phyloP scores from a whole-genome alignment of 2,329 filamentous ascomycete genomes.

The Aspergillus sp. region DNA sequence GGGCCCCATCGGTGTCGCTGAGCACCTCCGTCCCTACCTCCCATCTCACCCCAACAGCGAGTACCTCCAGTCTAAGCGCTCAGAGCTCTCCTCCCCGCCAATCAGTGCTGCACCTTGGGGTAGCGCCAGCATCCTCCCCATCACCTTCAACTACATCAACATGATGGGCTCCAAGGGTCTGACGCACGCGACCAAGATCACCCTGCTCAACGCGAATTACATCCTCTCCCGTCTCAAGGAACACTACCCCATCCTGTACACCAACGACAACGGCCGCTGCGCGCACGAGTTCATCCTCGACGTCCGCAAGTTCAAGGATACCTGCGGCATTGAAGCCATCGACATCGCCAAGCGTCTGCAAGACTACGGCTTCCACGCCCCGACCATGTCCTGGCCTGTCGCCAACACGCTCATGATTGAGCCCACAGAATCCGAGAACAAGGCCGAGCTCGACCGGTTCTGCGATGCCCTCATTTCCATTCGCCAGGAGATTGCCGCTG shows the following conservation, averaged over 20 bases:
- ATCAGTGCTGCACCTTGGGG: conserved; percentile 85
- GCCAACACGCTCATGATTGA: conserved; percentile 97
- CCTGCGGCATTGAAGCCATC: conserved; percentile 83
- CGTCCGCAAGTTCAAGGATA: conserved; percentile 79
- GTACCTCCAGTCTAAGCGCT: conserved; percentile 45
- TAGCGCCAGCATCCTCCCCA: conserved; percentile 88
- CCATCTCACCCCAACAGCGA: conserved; percentile 70
- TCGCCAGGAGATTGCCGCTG: conserved; percentile 77
- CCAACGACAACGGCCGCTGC: conserved; percentile 83
- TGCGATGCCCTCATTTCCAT: conserved; percentile 88
- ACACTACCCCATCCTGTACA: conserved; percentile 92
- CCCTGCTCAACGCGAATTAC: conserved; percentile 96
- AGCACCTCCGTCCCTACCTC: conserved; percentile 76
- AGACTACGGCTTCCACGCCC: conserved; percentile 96
- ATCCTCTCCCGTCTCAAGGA: conserved; percentile 83
- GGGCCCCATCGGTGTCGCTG: conserved; percentile 88
- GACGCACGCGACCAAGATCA: conserved; percentile 87
- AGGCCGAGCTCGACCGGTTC: conserved; percentile 91
- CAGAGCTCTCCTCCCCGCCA: conserved; percentile 60
- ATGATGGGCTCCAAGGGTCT: conserved; percentile 87
- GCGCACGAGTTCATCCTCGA: conserved; percentile 98
- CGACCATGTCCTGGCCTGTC: conserved; percentile 96
- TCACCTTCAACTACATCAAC: conserved; percentile 93
- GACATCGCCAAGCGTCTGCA: conserved; percentile 96
- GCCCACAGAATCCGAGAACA: conserved; percentile 91